These are phyloP conservation scores for Lachancea meyersii DNA, from an alignment of 805 yeast genomes.

Conservation along the genomic window DNA sequence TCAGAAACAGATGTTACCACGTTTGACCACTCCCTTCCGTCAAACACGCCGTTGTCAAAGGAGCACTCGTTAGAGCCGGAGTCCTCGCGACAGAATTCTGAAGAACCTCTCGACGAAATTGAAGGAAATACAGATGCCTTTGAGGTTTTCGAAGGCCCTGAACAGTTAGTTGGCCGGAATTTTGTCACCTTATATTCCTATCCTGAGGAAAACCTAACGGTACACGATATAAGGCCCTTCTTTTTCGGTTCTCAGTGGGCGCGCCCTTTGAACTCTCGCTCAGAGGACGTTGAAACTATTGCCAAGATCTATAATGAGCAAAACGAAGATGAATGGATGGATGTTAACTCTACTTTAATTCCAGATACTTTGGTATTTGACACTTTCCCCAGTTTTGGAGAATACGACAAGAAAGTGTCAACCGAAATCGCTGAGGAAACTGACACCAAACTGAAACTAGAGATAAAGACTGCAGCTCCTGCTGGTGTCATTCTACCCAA, in stretches of 20 bases:
- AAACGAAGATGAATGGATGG: conserved; percentile 19
- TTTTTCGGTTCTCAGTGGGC: conserved; percentile 60
- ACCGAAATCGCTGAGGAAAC: conserved; percentile 41
- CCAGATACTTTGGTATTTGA: conserved; percentile 36
- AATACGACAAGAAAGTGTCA: conserved; percentile 38
- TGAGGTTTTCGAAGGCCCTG: conserved; percentile 57
- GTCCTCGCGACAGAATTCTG: conserved; percentile 6
- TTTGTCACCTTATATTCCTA: conserved; percentile 46
- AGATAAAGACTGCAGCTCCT: conserved; percentile 64
- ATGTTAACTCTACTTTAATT: conserved; percentile 39
- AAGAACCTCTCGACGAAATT: conserved; percentile 14
- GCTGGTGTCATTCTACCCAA: conserved; percentile 65
- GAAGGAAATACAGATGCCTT: background rate
- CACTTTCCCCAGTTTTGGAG: conserved; percentile 54
- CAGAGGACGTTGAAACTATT: conserved; percentile 49
- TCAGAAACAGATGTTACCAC: conserved; percentile 14
- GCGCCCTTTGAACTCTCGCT: conserved; percentile 46
- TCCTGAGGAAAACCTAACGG: conserved; percentile 12
- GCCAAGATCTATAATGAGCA: conserved; percentile 27
- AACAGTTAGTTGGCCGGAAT: conserved; percentile 52
- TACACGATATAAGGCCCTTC: conserved; percentile 15
- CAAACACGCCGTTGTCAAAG: conserved; percentile 3
- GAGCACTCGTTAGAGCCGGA: conserved; percentile 4
- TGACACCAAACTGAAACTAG: conserved; percentile 43
- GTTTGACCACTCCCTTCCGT: conserved; percentile 14